These are phyloP conservation scores for Curvularia hawaiiensis DNA, from an alignment of 2,329 filamentous ascomycete species.

Conservation along the genomic window DNA sequence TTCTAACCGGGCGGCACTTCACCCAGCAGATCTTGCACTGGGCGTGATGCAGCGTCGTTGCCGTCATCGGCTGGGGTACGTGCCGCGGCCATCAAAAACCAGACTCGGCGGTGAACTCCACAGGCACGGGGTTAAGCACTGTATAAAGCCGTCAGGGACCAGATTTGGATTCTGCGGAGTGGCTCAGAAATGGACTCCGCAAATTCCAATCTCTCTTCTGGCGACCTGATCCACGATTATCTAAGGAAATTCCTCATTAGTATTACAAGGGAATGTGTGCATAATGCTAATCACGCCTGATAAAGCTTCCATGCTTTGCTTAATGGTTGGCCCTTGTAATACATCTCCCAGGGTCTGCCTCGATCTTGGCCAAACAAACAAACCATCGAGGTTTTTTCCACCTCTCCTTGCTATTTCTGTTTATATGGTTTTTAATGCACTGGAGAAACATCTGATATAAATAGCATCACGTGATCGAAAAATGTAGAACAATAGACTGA, in stretches of 20 bases:
- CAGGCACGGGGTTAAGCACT: background rate
- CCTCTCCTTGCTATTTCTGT: background rate
- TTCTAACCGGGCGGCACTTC: constrained; percentile 7
- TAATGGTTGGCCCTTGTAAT: background rate
- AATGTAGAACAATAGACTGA: background rate
- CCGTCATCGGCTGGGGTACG: background rate
- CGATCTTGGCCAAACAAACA: background rate
- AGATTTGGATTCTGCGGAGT: background rate
- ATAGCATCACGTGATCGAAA: background rate
- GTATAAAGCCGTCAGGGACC: background rate
- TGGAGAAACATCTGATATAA: background rate
- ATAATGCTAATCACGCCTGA: background rate
- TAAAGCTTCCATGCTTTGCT: background rate
- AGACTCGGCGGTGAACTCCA: background rate
- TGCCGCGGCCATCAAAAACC: background rate
- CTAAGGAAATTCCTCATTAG: background rate
- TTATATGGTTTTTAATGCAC: background rate
- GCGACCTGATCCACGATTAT: background rate
- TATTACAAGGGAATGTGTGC: background rate
- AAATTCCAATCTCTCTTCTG: background rate
- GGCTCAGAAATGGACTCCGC: background rate
- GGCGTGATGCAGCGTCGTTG: background rate
- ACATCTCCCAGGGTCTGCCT: background rate
- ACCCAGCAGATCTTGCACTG: background rate
- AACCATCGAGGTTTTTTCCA: no score